A percentile compares a stretch with the other conserved stretches of the same genome.
Conservation (phyloP, 305 asterid genomes). For the Nicotiana rustica region DNA sequence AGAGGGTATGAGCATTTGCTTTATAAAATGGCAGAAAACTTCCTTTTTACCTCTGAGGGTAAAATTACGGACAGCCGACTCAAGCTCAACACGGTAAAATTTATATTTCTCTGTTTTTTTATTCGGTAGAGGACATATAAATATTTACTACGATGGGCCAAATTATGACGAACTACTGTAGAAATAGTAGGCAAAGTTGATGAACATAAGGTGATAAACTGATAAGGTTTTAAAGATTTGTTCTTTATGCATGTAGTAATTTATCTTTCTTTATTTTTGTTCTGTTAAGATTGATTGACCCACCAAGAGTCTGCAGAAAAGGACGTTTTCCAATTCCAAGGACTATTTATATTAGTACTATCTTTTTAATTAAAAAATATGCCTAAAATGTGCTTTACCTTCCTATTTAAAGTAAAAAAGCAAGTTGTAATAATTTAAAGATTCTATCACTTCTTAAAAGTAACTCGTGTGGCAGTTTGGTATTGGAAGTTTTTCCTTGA, state of each 20-base stretch:
- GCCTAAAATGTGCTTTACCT: constrained; percentile 11
- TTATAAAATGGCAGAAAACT: constrained; percentile 66
- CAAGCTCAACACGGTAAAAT: constrained; percentile 77
- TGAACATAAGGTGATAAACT: constrained; percentile 14
- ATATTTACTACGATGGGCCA: background rate
- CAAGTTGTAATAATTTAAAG: background rate
- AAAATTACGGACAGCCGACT: constrained; percentile 71
- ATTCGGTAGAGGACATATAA: too few species aligned
- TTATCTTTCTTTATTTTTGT: constrained; percentile 35
- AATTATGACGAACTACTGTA: background rate
- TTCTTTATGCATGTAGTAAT: constrained; percentile 26
- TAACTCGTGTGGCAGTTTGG: background rate
- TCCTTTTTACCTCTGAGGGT: constrained; percentile 64
- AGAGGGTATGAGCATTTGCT: constrained; percentile 92
- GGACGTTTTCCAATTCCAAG: constrained; percentile 34
- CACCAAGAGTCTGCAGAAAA: constrained; percentile 35
- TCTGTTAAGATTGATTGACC: constrained; percentile 44
- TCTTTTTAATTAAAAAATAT: background rate
- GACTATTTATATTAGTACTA: background rate
- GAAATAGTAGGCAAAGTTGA: constrained; percentile 33
- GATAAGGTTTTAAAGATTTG: constrained; percentile 23
- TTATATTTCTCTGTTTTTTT: background rate
- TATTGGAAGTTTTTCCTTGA: background rate
- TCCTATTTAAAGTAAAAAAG: background rate
- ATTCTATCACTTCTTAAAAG: background rate